Evolutionary conservation across 306 rosid species (phyloP).

Genomic region (Benincasa hispida): DNA sequence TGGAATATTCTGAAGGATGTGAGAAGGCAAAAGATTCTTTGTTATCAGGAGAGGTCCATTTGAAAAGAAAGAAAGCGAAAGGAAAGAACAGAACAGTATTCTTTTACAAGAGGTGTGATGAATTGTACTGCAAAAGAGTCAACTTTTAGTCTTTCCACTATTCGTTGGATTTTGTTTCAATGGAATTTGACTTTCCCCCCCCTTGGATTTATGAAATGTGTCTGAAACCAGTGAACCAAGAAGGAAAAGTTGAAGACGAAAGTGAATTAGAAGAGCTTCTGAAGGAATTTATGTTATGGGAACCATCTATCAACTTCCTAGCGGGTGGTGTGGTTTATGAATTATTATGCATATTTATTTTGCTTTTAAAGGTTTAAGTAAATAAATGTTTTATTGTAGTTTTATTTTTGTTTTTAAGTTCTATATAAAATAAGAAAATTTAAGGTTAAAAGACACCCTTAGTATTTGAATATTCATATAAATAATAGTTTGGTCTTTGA

Average conservation of each 20-base stretch:
- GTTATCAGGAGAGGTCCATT: background rate
- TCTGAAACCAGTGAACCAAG: background rate
- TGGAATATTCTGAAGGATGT: background rate
- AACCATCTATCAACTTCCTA: background rate
- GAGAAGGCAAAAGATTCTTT: background rate
- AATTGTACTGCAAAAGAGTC: background rate
- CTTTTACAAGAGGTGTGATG: background rate
- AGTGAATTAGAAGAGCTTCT: background rate
- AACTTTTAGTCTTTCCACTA: background rate
- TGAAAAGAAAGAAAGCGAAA: conserved; percentile 4
- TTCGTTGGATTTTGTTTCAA: background rate
- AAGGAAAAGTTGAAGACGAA: background rate
- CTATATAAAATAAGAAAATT: too few relatives aligned
- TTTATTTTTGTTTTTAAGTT: too few relatives aligned
- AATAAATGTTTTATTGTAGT: too few relatives aligned
- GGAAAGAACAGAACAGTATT: background rate
- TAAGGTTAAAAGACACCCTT: too few relatives aligned
- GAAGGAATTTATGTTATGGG: background rate
- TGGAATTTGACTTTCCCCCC: background rate
- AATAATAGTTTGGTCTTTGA: too few relatives aligned
- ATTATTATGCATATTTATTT: background rate
- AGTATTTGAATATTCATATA: too few relatives aligned
- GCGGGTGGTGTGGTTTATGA: background rate
- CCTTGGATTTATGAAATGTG: background rate
- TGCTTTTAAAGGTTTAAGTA: background rate